Conservation (phyloP, 1,139 yeast genomes). For the Kazachstania sp. region DNA sequence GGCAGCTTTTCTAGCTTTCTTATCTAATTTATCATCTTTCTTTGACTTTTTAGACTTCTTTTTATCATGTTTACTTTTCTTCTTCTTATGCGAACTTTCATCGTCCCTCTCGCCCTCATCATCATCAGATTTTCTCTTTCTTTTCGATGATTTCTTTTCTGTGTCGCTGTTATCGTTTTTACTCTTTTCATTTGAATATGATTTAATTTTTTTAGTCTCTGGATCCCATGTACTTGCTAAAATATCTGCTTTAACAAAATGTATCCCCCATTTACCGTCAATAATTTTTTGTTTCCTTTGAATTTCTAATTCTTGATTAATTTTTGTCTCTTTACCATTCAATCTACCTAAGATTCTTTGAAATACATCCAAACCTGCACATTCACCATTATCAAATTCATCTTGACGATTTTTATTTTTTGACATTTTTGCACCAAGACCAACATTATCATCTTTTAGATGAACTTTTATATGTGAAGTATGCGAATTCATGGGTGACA, state of each 20-base stretch:
- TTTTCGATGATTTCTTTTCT: conserved; percentile 20
- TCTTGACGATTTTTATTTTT: conserved; percentile 44
- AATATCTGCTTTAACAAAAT: conserved; percentile 77
- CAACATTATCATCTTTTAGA: conserved; percentile 72
- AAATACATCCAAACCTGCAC: conserved; percentile 87
- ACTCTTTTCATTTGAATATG: conserved; percentile 20
- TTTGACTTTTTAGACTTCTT: conserved; percentile 18
- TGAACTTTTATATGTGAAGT: conserved; percentile 78
- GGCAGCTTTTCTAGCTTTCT: conserved; percentile 23
- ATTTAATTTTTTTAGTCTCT: conserved; percentile 39
- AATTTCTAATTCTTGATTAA: conserved; percentile 52
- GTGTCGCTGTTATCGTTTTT: conserved; percentile 17
- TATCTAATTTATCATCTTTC: conserved; percentile 28
- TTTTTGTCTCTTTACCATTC: conserved; percentile 62
- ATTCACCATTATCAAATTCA: conserved; percentile 68
- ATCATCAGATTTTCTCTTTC: conserved; percentile 20
- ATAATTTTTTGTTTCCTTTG: conserved; percentile 59
- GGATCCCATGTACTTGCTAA: conserved; percentile 78
- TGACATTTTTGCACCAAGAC: conserved; percentile 74
- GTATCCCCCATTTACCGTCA: conserved; percentile 78
- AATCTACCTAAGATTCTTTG: conserved; percentile 83
- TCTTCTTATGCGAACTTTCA: conserved; percentile 26
- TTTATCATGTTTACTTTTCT: background rate
- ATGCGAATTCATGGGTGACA: conserved; percentile 48
- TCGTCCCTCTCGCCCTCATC: conserved; percentile 27